phyloP scores from a whole-genome alignment of 345 rosid species.

The Fremontodendron californicum region DNA sequence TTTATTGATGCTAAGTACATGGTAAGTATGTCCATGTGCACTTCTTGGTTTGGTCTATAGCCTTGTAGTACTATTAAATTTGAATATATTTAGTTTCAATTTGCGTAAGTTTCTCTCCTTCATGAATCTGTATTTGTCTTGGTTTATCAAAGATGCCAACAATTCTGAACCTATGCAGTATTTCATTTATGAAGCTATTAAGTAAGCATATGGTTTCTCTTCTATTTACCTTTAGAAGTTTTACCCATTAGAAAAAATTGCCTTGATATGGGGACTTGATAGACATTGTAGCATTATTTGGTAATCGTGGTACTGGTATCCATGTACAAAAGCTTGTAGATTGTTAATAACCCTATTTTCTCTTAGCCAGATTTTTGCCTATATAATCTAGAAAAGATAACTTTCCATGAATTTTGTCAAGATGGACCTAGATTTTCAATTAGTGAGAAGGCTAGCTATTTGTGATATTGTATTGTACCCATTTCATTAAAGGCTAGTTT shows the following conservation, averaged over 20 bases:
- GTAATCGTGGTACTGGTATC: neutral
- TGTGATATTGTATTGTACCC: neutral
- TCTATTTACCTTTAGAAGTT: neutral
- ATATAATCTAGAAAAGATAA: neutral
- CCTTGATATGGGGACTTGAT: neutral
- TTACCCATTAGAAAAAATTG: neutral
- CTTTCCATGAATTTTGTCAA: neutral
- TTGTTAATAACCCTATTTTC: neutral
- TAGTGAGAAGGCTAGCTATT: neutral
- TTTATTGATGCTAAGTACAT: slow-evolving; percentile 88
- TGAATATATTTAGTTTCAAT: neutral
- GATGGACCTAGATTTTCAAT: neutral
- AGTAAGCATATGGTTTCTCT: neutral
- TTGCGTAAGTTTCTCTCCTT: neutral
- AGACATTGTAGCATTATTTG: neutral
- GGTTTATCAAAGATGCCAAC: neutral
- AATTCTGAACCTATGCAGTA: neutral
- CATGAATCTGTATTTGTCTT: neutral
- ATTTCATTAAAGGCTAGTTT: neutral
- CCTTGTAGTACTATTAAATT: neutral
- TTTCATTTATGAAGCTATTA: neutral
- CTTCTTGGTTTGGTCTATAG: neutral
- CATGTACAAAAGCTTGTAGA: neutral
- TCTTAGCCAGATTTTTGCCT: neutral
- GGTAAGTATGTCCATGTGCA: slow-evolving; percentile 39